Evolutionary conservation across 768 basidiomycete genomes (phyloP), one percentile per base, ranked within the genome.

Genomic region (Psilocybe azurescens): DNA sequence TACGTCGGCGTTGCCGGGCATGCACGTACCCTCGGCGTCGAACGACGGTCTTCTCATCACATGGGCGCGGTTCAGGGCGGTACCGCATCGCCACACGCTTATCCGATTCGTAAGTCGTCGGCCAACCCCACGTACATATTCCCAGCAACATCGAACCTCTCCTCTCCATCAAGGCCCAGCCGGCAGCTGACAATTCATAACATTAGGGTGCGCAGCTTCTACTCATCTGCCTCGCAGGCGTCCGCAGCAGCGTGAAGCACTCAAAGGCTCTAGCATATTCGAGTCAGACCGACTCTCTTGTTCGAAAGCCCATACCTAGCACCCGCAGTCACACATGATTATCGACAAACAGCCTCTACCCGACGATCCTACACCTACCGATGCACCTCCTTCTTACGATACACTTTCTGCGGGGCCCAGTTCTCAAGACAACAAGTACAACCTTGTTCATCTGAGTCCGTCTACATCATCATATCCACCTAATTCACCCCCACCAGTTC

Each of bases 371-470:
- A 24, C 24, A 24, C 24, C 24, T 24, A 24, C 24, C 24, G 24
- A 24, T 24, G 24, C 24, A 24, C 24, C 79, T 14, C 79, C 79
- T 24, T 76, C 79, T 0, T 81, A 80, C 55, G 79, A 80, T 14
- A 63, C 71, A 20, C 49, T 73, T 18, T 49, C 32, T 28, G 56
- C 54, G 13, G 55, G 39, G 33, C 33, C 58, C 2, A 52, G 56
- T 29, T 41, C 53, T 51, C 55, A 53, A 9, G 63, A 24, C 32
- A 41, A 59, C 29, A 65, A 63, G 41, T 61, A 69, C 47, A 16
- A 46, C 38, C 33, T 44, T 10, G 33, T 32, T n/a, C 46, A 61
- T 49, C 59, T 57, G 6, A 44, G 56, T 18, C 60, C 59, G 9
- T 49, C 33, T 29, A 39, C 62, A 11, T 41, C 60, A 46, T 51